These are phyloP conservation scores for Limonium bicolor DNA, from an alignment of 148 eudicot genomes.

Conservation along the genomic window DNA sequence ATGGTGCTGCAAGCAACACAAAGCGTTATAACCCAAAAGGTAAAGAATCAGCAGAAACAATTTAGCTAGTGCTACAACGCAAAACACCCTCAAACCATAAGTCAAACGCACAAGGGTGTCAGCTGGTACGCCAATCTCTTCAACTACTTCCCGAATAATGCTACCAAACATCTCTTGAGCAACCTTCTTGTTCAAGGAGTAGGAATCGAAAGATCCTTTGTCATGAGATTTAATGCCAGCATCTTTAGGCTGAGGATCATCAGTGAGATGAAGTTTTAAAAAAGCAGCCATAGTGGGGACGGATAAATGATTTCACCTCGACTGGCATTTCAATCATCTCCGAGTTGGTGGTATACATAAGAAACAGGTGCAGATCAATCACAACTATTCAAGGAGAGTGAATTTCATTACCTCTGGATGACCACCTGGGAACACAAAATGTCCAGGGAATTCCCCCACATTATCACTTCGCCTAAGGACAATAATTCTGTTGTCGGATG, in stretches of 20 bases:
- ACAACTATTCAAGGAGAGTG: neutral
- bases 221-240: slow-evolving; percentile 38
- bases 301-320: too few relatives aligned
- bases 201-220: slow-evolving; percentile 11
- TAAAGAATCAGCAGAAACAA: neutral
- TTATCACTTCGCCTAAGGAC: slow-evolving; percentile 80
- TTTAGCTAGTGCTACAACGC: neutral
- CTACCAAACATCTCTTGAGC: slow-evolving; percentile 93
- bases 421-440: slow-evolving; percentile 95
- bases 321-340: neutral
- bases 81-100: slow-evolving; percentile 3
- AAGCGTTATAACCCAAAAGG: neutral
- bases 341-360: neutral
- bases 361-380: too few relatives aligned
- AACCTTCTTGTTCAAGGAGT: slow-evolving; percentile 24
- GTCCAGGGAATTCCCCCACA: slow-evolving; percentile 91
- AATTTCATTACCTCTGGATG: slow-evolving; percentile 74
- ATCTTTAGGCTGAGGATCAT: slow-evolving; percentile 62
- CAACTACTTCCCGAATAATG: slow-evolving; percentile 80
- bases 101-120: slow-evolving; percentile 44
- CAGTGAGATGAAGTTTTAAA: too few relatives aligned
- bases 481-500: slow-evolving; percentile 56
- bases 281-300: too few relatives aligned
- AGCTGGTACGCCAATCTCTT: slow-evolving; percentile 85
- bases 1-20: slow-evolving; percentile 28